phyloP scores from a whole-genome alignment of 164 flowering plant genomes.

The Tinospora cordifolia region DNA sequence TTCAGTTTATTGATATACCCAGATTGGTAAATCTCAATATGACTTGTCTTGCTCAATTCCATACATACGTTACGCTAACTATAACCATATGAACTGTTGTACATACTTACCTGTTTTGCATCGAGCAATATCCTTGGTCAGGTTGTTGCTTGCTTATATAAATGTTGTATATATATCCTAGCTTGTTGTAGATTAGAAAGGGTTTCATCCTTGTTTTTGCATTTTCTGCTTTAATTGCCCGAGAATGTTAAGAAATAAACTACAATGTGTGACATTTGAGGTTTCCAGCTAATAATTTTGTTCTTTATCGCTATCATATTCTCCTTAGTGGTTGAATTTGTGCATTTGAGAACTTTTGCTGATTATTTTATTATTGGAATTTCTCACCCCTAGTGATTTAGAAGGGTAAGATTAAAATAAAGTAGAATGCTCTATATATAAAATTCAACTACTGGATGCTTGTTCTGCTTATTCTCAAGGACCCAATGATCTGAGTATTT shows the following conservation, averaged over 20 bases:
- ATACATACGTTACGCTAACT: background rate
- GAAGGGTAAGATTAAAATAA: too few species aligned
- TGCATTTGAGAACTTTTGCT: too few species aligned
- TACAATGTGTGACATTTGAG: background rate
- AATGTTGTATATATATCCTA: conserved; percentile 7
- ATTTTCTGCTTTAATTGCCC: background rate
- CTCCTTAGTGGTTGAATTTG: background rate
- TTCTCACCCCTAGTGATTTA: too few species aligned
- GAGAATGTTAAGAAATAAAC: background rate
- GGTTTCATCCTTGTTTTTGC: background rate
- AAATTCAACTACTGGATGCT: too few species aligned
- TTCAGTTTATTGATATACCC: too few species aligned
- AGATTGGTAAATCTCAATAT: too few species aligned
- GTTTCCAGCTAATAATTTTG: background rate
- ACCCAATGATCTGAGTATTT: too few species aligned
- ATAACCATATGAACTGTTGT: background rate
- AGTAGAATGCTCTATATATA: too few species aligned
- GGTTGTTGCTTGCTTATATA: conserved; percentile 1
- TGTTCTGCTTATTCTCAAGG: too few species aligned
- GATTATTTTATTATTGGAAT: background rate
- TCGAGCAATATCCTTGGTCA: background rate
- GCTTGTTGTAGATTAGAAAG: background rate
- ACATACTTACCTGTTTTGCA: background rate
- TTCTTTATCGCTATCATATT: background rate
- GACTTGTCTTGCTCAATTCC: background rate